Evolutionary conservation across 345 rosid species (phyloP).

Genomic region (Brassica incana): DNA sequence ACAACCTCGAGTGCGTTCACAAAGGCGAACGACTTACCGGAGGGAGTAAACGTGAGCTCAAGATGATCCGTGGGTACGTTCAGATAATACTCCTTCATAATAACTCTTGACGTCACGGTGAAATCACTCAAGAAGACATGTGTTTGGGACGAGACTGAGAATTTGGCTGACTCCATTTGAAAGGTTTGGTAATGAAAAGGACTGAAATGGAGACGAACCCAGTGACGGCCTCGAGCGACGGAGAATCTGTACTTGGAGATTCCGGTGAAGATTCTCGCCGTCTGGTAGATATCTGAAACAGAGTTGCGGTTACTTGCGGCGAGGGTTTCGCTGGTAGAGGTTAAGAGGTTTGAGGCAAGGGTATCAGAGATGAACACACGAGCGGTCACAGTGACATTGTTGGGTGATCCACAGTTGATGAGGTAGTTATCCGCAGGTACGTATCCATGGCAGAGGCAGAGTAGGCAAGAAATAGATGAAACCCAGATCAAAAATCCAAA

Average conservation of each 20-base stretch:
- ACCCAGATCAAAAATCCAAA: slow-evolving; percentile 42
- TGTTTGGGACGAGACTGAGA: slow-evolving; percentile 56
- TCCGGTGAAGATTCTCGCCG: slow-evolving; percentile 67
- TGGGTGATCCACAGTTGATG: slow-evolving; percentile 76
- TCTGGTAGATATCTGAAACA: slow-evolving; percentile 60
- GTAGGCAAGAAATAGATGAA: slow-evolving; percentile 45
- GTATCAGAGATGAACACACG: slow-evolving; percentile 69
- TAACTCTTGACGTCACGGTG: slow-evolving; percentile 37
- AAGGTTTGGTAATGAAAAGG: slow-evolving; percentile 58
- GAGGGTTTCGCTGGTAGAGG: slow-evolving; percentile 45
- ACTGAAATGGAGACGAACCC: slow-evolving; percentile 83
- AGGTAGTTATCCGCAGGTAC: slow-evolving; percentile 68
- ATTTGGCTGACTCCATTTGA: slow-evolving; percentile 59
- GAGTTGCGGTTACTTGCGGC: slow-evolving; percentile 48
- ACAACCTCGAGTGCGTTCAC: slow-evolving; percentile 79
- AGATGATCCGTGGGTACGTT: slow-evolving; percentile 51
- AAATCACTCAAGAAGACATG: slow-evolving; percentile 59
- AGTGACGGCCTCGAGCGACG: slow-evolving; percentile 67
- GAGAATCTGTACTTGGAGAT: slow-evolving; percentile 65
- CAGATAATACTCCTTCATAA: slow-evolving; percentile 69
- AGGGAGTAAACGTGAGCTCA: slow-evolving; percentile 63
- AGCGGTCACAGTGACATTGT: slow-evolving; percentile 48
- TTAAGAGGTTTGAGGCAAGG: slow-evolving; percentile 52
- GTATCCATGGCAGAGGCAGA: slow-evolving; percentile 54
- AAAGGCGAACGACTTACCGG: slow-evolving; percentile 59